Percentiles rank a stretch among this genome's conserved stretches.
These are phyloP conservation scores for Kodamaea alishanica DNA, from an alignment of 1,139 yeast species.

Conservation along the genomic window DNA sequence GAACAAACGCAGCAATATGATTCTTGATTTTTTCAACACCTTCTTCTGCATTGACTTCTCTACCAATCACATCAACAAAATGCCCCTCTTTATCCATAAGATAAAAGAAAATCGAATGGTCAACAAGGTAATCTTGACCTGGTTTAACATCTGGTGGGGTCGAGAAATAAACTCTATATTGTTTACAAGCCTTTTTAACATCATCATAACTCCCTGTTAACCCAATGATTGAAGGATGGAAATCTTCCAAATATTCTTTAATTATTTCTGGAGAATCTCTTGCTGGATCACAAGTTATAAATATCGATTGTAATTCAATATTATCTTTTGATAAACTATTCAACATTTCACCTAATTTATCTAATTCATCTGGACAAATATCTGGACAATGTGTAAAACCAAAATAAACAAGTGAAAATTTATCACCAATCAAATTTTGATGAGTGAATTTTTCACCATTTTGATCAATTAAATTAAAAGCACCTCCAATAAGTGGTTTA, in stretches of 20 bases:
- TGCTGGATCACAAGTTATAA: conserved; percentile 94
- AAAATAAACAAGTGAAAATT: conserved; percentile 78
- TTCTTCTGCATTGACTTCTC: conserved; percentile 76
- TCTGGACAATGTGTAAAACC: conserved; percentile 98
- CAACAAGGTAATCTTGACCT: conserved; percentile 94
- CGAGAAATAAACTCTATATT: conserved; percentile 88
- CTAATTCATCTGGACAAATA: conserved; percentile 96
- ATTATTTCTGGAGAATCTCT: conserved; percentile 85
- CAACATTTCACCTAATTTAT: conserved; percentile 79
- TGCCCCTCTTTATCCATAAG: conserved; percentile 96
- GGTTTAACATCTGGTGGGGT: conserved; percentile 93
- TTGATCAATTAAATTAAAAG: conserved; percentile 67
- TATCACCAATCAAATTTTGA: conserved; percentile 63
- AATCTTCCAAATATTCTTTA: conserved; percentile 75
- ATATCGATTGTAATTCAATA: conserved; percentile 73
- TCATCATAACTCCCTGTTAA: conserved; percentile 87
- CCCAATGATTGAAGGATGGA: conserved; percentile 85
- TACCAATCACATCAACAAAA: conserved; percentile 90
- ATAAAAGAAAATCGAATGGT: conserved; percentile 93
- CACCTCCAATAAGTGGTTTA: conserved; percentile 90
- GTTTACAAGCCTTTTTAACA: conserved; percentile 78
- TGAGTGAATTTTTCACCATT: conserved; percentile 73
- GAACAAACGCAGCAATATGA: conserved; percentile 75
- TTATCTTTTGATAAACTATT: conserved; percentile 52
- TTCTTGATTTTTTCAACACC: conserved; percentile 77